Evolutionary conservation across 345 rosid species (phyloP).

Genomic region (Stellera chamaejasme): DNA sequence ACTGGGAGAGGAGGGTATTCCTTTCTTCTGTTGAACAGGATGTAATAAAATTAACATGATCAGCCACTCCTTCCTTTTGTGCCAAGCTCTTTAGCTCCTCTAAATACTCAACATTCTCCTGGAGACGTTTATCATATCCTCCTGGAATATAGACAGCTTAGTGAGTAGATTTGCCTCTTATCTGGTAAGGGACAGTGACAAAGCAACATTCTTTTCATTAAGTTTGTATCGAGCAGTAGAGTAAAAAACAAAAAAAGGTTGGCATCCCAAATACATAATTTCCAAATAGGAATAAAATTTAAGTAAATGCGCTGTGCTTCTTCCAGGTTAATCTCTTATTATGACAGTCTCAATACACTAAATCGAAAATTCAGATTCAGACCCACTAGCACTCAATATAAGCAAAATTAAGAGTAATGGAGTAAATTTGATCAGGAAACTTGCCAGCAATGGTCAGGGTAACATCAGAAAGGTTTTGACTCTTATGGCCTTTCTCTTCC

Average conservation of each 20-base stretch:
- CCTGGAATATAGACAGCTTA: conserved; percentile 32
- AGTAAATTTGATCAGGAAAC: conserved; percentile 3
- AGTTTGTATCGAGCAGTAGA: background rate
- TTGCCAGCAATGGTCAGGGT: conserved; percentile 74
- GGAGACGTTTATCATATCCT: conserved; percentile 69
- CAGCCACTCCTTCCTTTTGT: conserved; percentile 47
- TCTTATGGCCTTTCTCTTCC: conserved; percentile 22
- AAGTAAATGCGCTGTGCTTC: background rate
- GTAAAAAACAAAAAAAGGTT: background rate
- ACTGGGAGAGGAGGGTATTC: conserved; percentile 65
- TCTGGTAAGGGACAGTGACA: no score
- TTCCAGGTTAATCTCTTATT: no score
- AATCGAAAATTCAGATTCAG: background rate
- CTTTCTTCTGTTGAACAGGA: conserved; percentile 88
- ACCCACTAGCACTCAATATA: background rate
- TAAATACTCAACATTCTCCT: conserved; percentile 81
- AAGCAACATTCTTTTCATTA: no score
- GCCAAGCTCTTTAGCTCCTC: conserved; percentile 67
- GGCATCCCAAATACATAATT: no score
- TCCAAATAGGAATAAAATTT: background rate
- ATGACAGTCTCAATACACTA: no score
- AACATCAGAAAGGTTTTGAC: conserved; percentile 27
- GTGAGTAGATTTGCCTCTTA: no score
- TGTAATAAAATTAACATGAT: conserved; percentile 50
- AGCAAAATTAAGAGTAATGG: background rate